These are phyloP conservation scores for Arachnopeziza araneosa DNA, from an alignment of 2,329 filamentous ascomycete genomes.

Conservation along the genomic window DNA sequence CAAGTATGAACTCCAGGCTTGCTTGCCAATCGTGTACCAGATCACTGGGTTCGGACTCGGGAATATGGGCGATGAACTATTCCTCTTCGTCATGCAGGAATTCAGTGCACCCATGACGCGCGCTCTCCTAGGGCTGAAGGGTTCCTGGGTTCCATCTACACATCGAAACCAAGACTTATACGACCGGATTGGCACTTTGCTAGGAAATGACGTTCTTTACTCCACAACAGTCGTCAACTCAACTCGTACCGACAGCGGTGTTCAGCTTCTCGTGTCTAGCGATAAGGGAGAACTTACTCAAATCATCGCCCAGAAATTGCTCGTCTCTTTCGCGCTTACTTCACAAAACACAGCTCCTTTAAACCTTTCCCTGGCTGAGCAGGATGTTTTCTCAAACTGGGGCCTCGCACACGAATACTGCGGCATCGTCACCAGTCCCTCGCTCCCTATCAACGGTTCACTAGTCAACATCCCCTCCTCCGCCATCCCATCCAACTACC, in stretches of 20 bases:
- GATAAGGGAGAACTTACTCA: background rate
- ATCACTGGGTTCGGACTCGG: background rate
- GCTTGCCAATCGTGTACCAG: background rate
- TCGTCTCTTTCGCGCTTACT: background rate
- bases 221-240: background rate
- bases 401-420: background rate
- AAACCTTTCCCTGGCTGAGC: background rate
- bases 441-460: background rate
- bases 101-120: background rate
- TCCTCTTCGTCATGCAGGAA: background rate
- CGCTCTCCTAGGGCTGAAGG: background rate
- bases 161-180: background rate
- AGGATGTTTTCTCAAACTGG: background rate
- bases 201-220: background rate
- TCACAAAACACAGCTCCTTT: background rate
- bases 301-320: background rate
- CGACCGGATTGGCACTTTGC: background rate
- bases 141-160: background rate
- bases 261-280: background rate
- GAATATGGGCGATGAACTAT: background rate
- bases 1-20: background rate
- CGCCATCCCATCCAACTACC: slow-evolving; percentile 3
- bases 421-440: background rate
- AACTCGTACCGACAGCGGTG: background rate
- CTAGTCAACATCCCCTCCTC: background rate